Percentiles rank a stretch among this genome's conserved stretches.
phyloP scores from a whole-genome alignment of 148 eudicot genomes.

The Persicaria tinctoria region DNA sequence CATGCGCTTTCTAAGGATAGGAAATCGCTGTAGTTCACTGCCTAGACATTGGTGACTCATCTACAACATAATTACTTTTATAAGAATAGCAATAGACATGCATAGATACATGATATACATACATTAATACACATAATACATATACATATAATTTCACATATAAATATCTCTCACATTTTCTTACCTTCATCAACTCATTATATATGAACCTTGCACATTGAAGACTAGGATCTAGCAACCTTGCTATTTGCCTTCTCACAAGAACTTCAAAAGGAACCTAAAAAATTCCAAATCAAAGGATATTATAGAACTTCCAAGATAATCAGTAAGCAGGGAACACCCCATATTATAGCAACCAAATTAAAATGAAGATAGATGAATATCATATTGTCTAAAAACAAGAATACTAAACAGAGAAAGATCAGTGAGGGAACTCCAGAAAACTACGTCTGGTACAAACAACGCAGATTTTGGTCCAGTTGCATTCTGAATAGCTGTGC shows the following conservation, averaged over 20 bases:
- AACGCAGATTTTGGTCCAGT: constrained; percentile 92
- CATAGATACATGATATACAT: neutral
- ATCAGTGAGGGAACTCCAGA: neutral
- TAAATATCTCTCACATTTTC: neutral
- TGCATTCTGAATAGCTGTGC: constrained; percentile 96
- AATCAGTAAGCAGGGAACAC: neutral
- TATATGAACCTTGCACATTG: constrained; percentile 52
- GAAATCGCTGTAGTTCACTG: constrained; percentile 62
- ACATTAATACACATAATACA: no score
- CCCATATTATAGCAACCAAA: neutral
- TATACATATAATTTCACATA: neutral
- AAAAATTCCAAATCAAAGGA: neutral
- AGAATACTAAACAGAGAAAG: no score
- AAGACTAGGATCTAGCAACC: constrained; percentile 55
- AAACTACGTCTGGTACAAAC: constrained; percentile 93
- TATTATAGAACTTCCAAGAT: neutral
- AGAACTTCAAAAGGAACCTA: constrained; percentile 68
- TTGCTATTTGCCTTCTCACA: constrained; percentile 54
- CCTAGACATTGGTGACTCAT: constrained; percentile 68
- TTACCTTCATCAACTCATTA: constrained; percentile 55
- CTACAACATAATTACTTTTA: constrained; percentile 22
- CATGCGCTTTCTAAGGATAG: constrained; percentile 59
- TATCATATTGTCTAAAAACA: no score
- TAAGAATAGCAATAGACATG: neutral
- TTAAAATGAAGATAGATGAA: neutral